Conservation (phyloP, 768 basidiomycete genomes). For the Trametes meyenii region DNA sequence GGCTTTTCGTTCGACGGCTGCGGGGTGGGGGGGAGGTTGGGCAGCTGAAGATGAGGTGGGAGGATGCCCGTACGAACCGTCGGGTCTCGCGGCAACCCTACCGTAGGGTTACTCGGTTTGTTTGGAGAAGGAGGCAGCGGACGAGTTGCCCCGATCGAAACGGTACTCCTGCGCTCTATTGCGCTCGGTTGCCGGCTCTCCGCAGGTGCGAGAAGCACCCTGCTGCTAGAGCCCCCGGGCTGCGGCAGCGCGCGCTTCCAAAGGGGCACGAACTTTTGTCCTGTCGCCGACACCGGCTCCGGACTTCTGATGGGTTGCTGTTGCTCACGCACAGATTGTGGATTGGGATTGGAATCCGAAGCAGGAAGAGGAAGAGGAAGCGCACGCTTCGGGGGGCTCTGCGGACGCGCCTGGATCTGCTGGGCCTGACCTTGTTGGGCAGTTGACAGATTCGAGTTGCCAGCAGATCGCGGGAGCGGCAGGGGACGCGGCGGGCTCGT, state of each 20-base stretch:
- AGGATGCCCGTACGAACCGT: conserved; percentile 6
- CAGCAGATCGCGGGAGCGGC: conserved; percentile 23
- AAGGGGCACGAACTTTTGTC: conserved; percentile 42
- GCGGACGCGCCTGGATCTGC: conserved; percentile 2
- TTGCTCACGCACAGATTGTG: background rate
- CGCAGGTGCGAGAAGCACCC: conserved; percentile 9
- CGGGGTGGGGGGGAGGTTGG: conserved; percentile 10
- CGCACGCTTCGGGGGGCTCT: conserved; percentile 21
- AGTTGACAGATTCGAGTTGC: conserved; percentile 16
- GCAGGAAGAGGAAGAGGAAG: conserved; percentile 11
- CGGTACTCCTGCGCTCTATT: conserved; percentile 29
- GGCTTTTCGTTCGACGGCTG: background rate
- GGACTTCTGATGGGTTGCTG: conserved; percentile 4
- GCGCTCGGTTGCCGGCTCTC: conserved; percentile 3
- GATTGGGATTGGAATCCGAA: background rate
- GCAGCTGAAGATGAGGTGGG: conserved; percentile 28
- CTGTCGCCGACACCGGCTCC: conserved; percentile 16
- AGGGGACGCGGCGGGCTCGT: conserved; percentile 21
- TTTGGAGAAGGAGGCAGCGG: conserved; percentile 12
- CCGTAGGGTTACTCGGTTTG: background rate
- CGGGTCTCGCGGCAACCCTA: background rate
- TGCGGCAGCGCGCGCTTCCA: conserved; percentile 45
- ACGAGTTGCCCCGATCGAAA: conserved; percentile 8
- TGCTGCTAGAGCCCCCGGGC: conserved; percentile 21
- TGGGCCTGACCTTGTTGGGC: background rate